Conservation (phyloP, 257 asterid genomes). For the Voacanga thouarsii region DNA sequence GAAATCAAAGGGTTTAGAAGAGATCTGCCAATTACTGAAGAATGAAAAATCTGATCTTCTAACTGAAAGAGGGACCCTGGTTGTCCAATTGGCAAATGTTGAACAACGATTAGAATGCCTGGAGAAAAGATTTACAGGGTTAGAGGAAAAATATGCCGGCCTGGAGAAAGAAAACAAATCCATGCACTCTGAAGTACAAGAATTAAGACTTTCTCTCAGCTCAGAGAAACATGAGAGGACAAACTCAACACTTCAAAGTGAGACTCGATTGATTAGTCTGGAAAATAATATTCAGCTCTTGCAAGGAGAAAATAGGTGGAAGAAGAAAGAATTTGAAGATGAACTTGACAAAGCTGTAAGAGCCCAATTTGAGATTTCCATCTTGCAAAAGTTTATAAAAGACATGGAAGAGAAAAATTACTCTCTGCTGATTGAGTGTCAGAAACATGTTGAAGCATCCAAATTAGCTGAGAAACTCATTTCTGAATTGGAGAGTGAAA, state of each 20-base stretch:
- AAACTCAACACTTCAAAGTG: constrained; percentile 44
- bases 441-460: constrained; percentile 87
- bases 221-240: constrained; percentile 70
- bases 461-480: constrained; percentile 79
- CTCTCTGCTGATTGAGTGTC: constrained; percentile 69
- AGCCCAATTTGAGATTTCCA: constrained; percentile 81
- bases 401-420: constrained; percentile 89
- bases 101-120: constrained; percentile 51
- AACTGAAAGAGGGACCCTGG: constrained; percentile 56
- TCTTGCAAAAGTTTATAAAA: constrained; percentile 79
- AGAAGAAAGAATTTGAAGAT: constrained; percentile 66
- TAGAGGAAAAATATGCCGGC: constrained; percentile 68
- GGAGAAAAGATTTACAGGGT: constrained; percentile 56
- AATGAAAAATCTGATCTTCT: constrained; percentile 61
- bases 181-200: constrained; percentile 57
- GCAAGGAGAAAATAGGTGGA: constrained; percentile 72
- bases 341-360: constrained; percentile 72
- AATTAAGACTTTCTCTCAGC: constrained; percentile 50
- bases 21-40: constrained; percentile 71
- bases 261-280: constrained; percentile 53
- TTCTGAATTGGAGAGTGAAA: constrained; percentile 84
- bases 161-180: constrained; percentile 70
- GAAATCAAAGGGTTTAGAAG: constrained; percentile 81
- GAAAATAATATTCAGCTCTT: constrained; percentile 66
- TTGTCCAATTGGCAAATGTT: constrained; percentile 56